Base-by-base conservation (phyloP, 805 yeast genomes). In the Candida succiphila region DNA sequence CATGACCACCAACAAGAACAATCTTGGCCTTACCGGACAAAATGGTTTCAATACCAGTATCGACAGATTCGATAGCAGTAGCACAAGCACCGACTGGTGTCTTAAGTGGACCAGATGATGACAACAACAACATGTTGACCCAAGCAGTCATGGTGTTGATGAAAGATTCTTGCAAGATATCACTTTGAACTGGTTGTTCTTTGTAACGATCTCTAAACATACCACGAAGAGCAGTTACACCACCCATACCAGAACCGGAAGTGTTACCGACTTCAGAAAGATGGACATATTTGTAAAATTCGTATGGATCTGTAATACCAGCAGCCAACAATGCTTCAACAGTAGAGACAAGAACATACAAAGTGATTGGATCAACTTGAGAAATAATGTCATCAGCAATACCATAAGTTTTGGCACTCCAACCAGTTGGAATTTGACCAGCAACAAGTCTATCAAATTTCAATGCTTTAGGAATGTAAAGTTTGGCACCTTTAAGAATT, bases 11-110 rank as follows among this genome's bases (percentile, higher is more conserved):
- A 49, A 89, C 96, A 52, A 92, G 69, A 62, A 92, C 86, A 49
- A 92, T 77, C 74, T 86, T 87, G 37, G 99, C 98, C 63, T 88
- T 86, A 48, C 96, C 96, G 32, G 87, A 67, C 48, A 85, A 63
- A 51, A 92, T 87, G 34, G 95, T 85, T 66, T 92, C 98, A 45
- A 82, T 75, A 75, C 96, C 99, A 51, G 75, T 73, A 59, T 92
- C 99, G 45, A 92, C 83, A 42, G 98, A 92, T 69, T 92, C 98
- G 40, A 92, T 82, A 36, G 98, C 92, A 45, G 99, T 92, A 33
- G 99, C 99, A 72, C 99, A 92, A 27, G 99, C 99, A 67, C 95
- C 99, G 36, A 92, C 98, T 34, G 99, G 97, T 20, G 99, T 94
- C 73, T 88, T 88, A 62, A 88, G 87, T 40, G 99, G 99, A 64